Percentiles rank a stretch among this genome's conserved stretches.
phyloP scores from a whole-genome alignment of 257 asterid genomes.

The Cynanchum wilfordii region DNA sequence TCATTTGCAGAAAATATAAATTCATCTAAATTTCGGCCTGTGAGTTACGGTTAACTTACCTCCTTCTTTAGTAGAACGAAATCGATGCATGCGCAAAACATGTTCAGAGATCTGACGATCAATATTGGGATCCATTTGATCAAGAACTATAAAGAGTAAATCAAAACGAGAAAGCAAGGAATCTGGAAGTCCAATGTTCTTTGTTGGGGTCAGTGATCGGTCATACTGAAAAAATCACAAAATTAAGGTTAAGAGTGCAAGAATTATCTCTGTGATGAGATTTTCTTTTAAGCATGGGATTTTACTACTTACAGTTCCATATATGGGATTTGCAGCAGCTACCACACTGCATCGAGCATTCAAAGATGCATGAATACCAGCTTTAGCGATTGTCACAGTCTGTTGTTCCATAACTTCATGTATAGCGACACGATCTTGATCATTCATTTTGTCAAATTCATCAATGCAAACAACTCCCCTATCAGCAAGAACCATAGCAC shows the following conservation, averaged over 20 bases:
- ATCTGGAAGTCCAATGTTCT: slow-evolving; percentile 97
- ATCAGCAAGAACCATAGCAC: slow-evolving; percentile 99
- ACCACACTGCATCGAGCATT: slow-evolving; percentile 98
- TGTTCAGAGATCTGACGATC: slow-evolving; percentile 92
- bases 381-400: slow-evolving; percentile 98
- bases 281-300: slow-evolving; percentile 2
- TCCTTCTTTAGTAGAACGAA: slow-evolving; percentile 65
- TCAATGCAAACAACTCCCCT: slow-evolving; percentile 95
- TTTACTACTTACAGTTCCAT: slow-evolving; percentile 79
- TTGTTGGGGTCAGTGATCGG: slow-evolving; percentile 89
- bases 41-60: slow-evolving; percentile 31
- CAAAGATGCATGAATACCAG: slow-evolving; percentile 96
- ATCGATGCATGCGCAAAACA: slow-evolving; percentile 85
- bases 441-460: slow-evolving; percentile 96
- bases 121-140: slow-evolving; percentile 95
- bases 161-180: slow-evolving; percentile 98
- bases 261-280: not conserved
- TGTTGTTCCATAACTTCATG: slow-evolving; percentile 99
- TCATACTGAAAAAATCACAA: slow-evolving; percentile 58
- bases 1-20: slow-evolving; percentile 1
- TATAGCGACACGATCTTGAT: slow-evolving; percentile 96
- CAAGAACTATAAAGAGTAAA: slow-evolving; percentile 88
- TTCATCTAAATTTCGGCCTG: slow-evolving; percentile 11
- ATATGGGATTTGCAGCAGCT: slow-evolving; percentile 99
- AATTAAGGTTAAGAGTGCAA: slow-evolving; percentile 6